Conservation (phyloP, 2,329 filamentous ascomycete genomes). For the Sclerotinia glacialis region DNA sequence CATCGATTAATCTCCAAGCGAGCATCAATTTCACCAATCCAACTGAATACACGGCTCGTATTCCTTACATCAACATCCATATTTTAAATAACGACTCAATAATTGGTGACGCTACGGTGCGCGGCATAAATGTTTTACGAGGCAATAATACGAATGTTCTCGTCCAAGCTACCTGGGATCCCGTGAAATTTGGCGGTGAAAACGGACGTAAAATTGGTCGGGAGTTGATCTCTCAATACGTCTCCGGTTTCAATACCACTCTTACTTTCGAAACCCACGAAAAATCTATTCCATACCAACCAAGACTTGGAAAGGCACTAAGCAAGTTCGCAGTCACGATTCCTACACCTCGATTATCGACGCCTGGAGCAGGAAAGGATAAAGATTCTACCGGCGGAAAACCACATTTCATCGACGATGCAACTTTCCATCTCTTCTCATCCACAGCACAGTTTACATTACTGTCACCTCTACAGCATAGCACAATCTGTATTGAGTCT, state of each 20-base stretch:
- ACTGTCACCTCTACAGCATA: conserved; percentile 70
- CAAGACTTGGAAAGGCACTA: conserved; percentile 68
- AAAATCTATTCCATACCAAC: conserved; percentile 70
- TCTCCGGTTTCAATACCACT: conserved; percentile 84
- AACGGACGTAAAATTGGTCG: conserved; percentile 60
- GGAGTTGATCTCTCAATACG: conserved; percentile 76
- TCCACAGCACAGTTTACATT: conserved; percentile 84
- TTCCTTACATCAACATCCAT: conserved; percentile 79
- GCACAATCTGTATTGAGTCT: conserved; percentile 71
- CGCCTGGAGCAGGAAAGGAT: conserved; percentile 45
- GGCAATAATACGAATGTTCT: conserved; percentile 71
- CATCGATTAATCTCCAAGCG: conserved; percentile 68
- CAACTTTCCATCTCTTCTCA: conserved; percentile 81
- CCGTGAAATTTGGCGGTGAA: conserved; percentile 59
- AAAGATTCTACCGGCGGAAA: conserved; percentile 45
- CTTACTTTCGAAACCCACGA: conserved; percentile 70
- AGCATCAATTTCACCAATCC: conserved; percentile 85
- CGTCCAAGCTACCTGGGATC: conserved; percentile 73
- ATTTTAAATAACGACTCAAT: conserved; percentile 70
- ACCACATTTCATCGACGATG: conserved; percentile 75
- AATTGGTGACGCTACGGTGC: conserved; percentile 70
- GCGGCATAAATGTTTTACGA: conserved; percentile 59
- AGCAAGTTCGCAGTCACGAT: conserved; percentile 70
- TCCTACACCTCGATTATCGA: conserved; percentile 63
- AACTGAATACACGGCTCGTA: conserved; percentile 74